Evolutionary conservation across 2,329 filamentous ascomycete species (phyloP), one percentile per base, ranked within the genome.

Genomic region (Lasiodiplodia theobromae): DNA sequence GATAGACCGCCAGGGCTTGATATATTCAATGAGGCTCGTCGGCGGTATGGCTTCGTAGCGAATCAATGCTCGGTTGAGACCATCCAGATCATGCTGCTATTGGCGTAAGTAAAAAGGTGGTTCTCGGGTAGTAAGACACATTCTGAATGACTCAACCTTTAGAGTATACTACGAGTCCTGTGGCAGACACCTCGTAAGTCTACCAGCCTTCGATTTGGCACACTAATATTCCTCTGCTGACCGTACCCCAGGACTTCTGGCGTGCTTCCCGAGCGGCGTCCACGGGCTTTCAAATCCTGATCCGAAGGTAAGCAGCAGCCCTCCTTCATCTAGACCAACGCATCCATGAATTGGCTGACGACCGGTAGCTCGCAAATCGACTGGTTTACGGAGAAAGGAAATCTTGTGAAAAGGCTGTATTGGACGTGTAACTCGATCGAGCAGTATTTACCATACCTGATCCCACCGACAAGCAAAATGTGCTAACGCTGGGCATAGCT

Each of bases 11-110:
- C 88, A 0, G 88, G 88, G 0, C 74, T 90, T 2, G 81, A 82
- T 1, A 82, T 88, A 44, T 90, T 89, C 77, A 90, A 90, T 70
- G 88, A 89, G 75, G 88, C 87, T 18, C 82, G 88, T 63, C 84
- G 83, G 69, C 81, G 86, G n/a, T 82, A 89, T 73, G 88, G 88
- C 0, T 89, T 88, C 73, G 81, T 85, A 11, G 73, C 86, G 66
- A 85, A 84, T 1, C 83, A 87, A 28, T 86, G 83, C 72, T 86
- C 82, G 62, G 75, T 90, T 31, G 87, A 89, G 71, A 88, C 86
- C 69, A 82, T 89, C 8, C 88, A 90, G 72, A 84, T 88, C 56
- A 84, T 85, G 72, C 81, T 87, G 7, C 78, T 90, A 34, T 82
- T 86, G 68, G 86, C 86, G 85, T 87, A 76, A 74, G 82, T 78